Evolutionary conservation across 2,329 filamentous ascomycete genomes (phyloP).

Genomic region (Fusarium algeriense): DNA sequence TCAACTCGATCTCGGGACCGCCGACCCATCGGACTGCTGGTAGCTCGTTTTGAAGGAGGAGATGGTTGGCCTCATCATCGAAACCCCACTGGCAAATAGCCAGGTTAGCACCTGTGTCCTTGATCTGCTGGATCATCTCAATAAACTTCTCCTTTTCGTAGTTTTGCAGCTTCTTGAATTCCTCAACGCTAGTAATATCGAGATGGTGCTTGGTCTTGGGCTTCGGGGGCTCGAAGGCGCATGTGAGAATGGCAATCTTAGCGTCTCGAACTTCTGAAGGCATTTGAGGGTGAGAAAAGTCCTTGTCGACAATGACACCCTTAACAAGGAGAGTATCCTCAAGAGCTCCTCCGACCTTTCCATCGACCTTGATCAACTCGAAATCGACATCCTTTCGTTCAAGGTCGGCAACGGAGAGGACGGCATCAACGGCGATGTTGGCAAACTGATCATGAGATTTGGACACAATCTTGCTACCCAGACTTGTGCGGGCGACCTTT

Average conservation of each 20-base stretch:
- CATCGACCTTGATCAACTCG: slow-evolving; percentile 98
- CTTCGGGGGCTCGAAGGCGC: slow-evolving; percentile 98
- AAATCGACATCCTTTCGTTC: slow-evolving; percentile 98
- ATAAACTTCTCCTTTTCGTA: slow-evolving; percentile 97
- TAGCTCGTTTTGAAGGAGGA: slow-evolving; percentile 94
- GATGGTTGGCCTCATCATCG: slow-evolving; percentile 98
- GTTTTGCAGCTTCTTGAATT: slow-evolving; percentile 96
- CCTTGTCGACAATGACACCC: slow-evolving; percentile 99
- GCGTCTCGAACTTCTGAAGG: slow-evolving; percentile 93
- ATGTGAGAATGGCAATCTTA: slow-evolving; percentile 97
- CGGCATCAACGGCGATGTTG: slow-evolving; percentile 96
- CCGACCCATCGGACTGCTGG: slow-evolving; percentile 98
- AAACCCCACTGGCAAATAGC: slow-evolving; percentile 99
- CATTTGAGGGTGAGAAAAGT: slow-evolving; percentile 99
- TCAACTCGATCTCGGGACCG: slow-evolving; percentile 96
- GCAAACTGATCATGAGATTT: slow-evolving; percentile 99
- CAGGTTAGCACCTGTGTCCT: slow-evolving; percentile 95
- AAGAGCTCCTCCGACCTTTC: slow-evolving; percentile 93
- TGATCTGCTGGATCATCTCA: slow-evolving; percentile 99
- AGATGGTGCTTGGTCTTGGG: slow-evolving; percentile 99
- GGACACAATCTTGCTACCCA: slow-evolving; percentile 99
- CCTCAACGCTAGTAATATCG: slow-evolving; percentile 95
- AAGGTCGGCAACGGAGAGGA: slow-evolving; percentile 94
- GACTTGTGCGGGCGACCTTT: slow-evolving; percentile 93
- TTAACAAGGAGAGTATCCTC: slow-evolving; percentile 96